Conservation (phyloP, 441 rosid genomes). For the Corymbia citriodora region DNA sequence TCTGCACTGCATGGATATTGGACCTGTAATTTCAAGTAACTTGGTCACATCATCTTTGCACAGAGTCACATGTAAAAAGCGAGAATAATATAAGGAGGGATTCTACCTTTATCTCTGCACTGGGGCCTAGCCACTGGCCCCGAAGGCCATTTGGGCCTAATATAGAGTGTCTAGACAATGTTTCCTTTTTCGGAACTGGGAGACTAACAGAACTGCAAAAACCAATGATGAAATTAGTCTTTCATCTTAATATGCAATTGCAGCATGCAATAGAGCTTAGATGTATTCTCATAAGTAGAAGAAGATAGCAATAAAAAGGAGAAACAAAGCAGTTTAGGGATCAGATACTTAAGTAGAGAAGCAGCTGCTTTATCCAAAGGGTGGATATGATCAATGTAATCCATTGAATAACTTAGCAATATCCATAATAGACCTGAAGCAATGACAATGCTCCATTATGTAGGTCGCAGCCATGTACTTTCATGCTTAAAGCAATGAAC, state of each 20-base stretch:
- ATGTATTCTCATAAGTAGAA: neutral
- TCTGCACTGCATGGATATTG: constrained; percentile 78
- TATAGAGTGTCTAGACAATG: constrained; percentile 90
- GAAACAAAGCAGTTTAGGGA: neutral
- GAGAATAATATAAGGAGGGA: neutral
- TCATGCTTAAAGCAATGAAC: neutral
- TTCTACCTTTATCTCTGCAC: constrained; percentile 61
- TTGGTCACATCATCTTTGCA: constrained; percentile 1
- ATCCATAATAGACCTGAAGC: neutral
- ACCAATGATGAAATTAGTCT: neutral
- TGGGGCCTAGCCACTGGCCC: constrained; percentile 86
- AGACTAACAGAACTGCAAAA: constrained; percentile 62
- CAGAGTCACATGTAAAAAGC: neutral
- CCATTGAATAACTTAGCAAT: neutral
- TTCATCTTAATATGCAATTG: neutral
- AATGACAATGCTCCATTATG: neutral
- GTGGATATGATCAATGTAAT: neutral
- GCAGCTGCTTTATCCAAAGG: neutral
- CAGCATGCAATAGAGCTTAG: neutral
- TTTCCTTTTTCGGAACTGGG: constrained; percentile 78
- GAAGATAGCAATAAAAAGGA: neutral
- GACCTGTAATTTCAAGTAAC: constrained; percentile 47
- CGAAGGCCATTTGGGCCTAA: constrained; percentile 88
- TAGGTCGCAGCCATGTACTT: neutral
- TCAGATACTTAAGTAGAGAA: neutral